Evolutionary conservation across 2,329 filamentous ascomycete species (phyloP).

Genomic region (Talaromyces sp.): DNA sequence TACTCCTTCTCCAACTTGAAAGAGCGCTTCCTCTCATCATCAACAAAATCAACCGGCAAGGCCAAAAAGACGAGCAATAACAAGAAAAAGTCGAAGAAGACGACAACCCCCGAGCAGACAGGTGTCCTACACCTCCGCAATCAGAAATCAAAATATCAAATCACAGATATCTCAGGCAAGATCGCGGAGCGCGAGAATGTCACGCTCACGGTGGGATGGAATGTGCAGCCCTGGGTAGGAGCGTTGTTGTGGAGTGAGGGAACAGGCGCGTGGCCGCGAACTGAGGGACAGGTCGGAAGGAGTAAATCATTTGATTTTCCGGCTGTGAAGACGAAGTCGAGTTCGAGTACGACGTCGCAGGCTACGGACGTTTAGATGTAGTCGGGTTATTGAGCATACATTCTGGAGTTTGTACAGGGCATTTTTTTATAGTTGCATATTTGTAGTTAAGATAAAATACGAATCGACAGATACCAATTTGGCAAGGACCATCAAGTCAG

Average conservation of each 20-base stretch:
- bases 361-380: background rate
- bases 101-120: slow-evolving; percentile 24
- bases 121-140: slow-evolving; percentile 75
- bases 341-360: slow-evolving; percentile 3
- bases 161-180: slow-evolving; percentile 81
- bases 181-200: slow-evolving; percentile 72
- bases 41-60: slow-evolving; percentile 4
- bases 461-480: background rate
- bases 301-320: slow-evolving; percentile 57
- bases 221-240: slow-evolving; percentile 96
- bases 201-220: slow-evolving; percentile 81
- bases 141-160: slow-evolving; percentile 93
- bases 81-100: slow-evolving; percentile 17
- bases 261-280: slow-evolving; percentile 49
- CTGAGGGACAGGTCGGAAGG: slow-evolving; percentile 49
- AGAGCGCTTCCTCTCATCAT: slow-evolving; percentile 33
- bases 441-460: background rate
- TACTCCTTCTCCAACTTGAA: slow-evolving; percentile 41
- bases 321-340: slow-evolving; percentile 30
- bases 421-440: background rate
- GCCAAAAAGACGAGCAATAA: background rate
- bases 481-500: background rate
- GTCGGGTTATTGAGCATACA: background rate
- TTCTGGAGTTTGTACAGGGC: background rate
- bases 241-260: slow-evolving; percentile 74